These are phyloP conservation scores for Cichorium intybus DNA, from an alignment of 140 eudicot species.

Conservation along the genomic window DNA sequence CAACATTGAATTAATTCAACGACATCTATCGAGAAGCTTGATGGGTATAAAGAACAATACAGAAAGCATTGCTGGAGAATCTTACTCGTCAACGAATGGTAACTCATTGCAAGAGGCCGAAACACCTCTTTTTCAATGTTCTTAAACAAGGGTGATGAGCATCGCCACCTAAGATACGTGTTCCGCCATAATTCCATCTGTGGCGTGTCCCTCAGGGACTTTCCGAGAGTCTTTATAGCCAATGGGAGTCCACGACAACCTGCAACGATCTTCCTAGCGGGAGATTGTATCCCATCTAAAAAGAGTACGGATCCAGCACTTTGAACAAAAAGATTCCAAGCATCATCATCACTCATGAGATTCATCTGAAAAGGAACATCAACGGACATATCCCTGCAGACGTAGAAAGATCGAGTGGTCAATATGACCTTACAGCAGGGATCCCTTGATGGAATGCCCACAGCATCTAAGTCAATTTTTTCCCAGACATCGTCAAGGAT, in stretches of 20 bases:
- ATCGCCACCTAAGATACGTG: slow-evolving; percentile 16
- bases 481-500: slow-evolving; percentile 52
- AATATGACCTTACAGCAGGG: slow-evolving; percentile 31
- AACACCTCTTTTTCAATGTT: slow-evolving; percentile 28
- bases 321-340: slow-evolving; percentile 35
- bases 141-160: slow-evolving; percentile 25
- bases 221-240: slow-evolving; percentile 35
- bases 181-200: slow-evolving; percentile 30
- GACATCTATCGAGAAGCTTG: slow-evolving; percentile 26
- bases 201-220: slow-evolving; percentile 24
- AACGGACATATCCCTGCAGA: slow-evolving; percentile 32
- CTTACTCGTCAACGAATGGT: slow-evolving; percentile 21
- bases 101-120: slow-evolving; percentile 28
- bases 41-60: slow-evolving; percentile 40
- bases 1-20: slow-evolving; percentile 33
- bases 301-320: slow-evolving; percentile 26
- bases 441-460: slow-evolving; percentile 36
- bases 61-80: slow-evolving; percentile 34
- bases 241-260: slow-evolving; percentile 33
- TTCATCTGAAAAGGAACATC: slow-evolving; percentile 14
- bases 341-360: slow-evolving; percentile 32
- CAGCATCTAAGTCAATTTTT: slow-evolving; percentile 25
- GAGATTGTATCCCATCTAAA: slow-evolving; percentile 25
- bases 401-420: slow-evolving; percentile 40
- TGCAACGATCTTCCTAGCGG: slow-evolving; percentile 30